Evolutionary conservation across 2,329 filamentous ascomycete species (phyloP).

Genomic region (Teratosphaeria epicoccoides): DNA sequence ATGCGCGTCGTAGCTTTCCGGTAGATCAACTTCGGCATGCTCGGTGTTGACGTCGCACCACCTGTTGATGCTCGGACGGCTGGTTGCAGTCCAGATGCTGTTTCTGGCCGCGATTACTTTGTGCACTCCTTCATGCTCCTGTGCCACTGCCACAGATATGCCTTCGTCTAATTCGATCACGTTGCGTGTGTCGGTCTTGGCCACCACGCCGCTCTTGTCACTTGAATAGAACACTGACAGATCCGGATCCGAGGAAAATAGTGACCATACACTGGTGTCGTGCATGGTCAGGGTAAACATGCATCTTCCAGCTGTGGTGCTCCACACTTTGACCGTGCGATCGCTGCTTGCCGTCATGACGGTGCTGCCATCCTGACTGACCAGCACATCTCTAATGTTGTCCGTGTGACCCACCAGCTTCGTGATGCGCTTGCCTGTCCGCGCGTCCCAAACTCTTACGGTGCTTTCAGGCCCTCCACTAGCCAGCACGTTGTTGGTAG

Average conservation of each 20-base stretch:
- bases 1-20: constrained; percentile 39
- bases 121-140: constrained; percentile 77
- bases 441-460: constrained; percentile 83
- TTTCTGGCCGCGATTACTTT: constrained; percentile 55
- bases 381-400: constrained; percentile 81
- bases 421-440: constrained; percentile 78
- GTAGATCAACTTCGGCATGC: constrained; percentile 53
- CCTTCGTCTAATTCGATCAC: constrained; percentile 74
- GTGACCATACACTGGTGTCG: constrained; percentile 93
- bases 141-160: constrained; percentile 76
- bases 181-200: constrained; percentile 83
- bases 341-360: constrained; percentile 93
- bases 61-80: constrained; percentile 81
- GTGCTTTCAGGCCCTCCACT: constrained; percentile 91
- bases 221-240: constrained; percentile 89
- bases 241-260: constrained; percentile 78
- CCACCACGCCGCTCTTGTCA: constrained; percentile 85
- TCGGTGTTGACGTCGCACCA: constrained; percentile 80
- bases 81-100: constrained; percentile 82
- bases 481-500: constrained; percentile 69
- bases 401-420: constrained; percentile 96
- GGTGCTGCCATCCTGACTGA: constrained; percentile 79
- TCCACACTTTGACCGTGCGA: constrained; percentile 97
- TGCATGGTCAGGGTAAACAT: constrained; percentile 99
- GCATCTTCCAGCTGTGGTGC: constrained; percentile 84